These are phyloP conservation scores for Triadica sebifera DNA, from an alignment of 345 rosid genomes.

Conservation along the genomic window DNA sequence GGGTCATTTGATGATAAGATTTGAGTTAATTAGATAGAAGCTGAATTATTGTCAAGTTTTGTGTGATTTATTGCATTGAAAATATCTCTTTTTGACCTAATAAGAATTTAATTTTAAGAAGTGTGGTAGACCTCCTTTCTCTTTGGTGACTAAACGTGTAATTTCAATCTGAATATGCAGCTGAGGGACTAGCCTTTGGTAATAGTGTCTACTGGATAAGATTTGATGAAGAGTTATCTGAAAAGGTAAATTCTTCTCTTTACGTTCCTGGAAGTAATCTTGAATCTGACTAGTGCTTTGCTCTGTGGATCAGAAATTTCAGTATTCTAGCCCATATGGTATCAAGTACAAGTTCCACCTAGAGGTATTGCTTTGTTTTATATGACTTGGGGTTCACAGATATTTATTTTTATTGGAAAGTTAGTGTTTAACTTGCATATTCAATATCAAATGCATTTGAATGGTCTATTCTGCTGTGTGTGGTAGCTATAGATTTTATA, in stretches of 20 bases:
- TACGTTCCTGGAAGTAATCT: background rate
- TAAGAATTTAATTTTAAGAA: constrained; percentile 9
- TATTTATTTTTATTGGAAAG: background rate
- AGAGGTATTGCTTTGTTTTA: constrained; percentile 50
- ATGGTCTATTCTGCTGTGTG: background rate
- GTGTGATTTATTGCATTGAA: too few species aligned
- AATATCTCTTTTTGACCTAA: background rate
- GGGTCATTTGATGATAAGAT: background rate
- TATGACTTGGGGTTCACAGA: background rate
- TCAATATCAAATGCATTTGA: background rate
- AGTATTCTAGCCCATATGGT: constrained; percentile 72
- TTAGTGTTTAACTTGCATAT: background rate
- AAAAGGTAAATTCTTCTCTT: constrained; percentile 48
- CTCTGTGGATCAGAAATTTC: constrained; percentile 64
- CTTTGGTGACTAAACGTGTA: constrained; percentile 25
- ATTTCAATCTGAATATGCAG: constrained; percentile 48
- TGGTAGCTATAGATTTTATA: background rate
- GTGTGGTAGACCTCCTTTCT: constrained; percentile 15
- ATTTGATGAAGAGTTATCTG: constrained; percentile 77
- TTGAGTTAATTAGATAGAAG: too few species aligned
- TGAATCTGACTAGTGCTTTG: constrained; percentile 20
- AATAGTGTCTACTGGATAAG: constrained; percentile 87
- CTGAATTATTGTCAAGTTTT: too few species aligned
- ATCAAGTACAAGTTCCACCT: constrained; percentile 88
- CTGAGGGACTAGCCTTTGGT: constrained; percentile 65